A percentile compares a stretch with the other conserved stretches of the same genome.
Evolutionary conservation across 805 yeast genomes (phyloP).

Genomic region (Starmerella apis): DNA sequence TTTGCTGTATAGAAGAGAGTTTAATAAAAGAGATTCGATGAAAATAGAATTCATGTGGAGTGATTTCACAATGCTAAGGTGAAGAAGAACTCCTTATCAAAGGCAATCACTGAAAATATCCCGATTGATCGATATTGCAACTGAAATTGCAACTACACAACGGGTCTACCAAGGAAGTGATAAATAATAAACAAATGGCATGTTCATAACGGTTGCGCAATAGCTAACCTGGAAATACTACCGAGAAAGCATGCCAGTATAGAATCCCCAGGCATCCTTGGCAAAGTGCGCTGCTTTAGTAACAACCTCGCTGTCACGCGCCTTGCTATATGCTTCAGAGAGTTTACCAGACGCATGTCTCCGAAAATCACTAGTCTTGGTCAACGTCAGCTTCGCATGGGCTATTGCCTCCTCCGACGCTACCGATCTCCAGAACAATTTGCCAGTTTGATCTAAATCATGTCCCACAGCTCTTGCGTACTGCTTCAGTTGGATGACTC

Average conservation of each 20-base stretch:
- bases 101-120: too few relatives aligned
- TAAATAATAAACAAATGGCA: background rate
- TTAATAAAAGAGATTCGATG: background rate
- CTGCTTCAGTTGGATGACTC: background rate
- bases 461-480: background rate
- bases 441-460: background rate
- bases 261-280: background rate
- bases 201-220: too few relatives aligned
- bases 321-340: background rate
- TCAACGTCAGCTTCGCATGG: background rate
- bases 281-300: background rate
- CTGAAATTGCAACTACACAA: background rate
- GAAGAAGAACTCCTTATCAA: too few relatives aligned
- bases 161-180: background rate
- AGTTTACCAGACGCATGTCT: background rate
- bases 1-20: background rate
- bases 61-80: background rate
- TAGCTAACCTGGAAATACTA: too few relatives aligned
- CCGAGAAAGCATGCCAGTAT: too few relatives aligned
- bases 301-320: background rate
- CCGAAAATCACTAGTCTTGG: background rate
- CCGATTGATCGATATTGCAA: too few relatives aligned
- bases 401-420: background rate
- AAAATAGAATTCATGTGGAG: background rate
- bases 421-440: background rate